Evolutionary conservation across 345 rosid genomes (phyloP), one percentile per base, ranked within the genome.

Genomic region (Sisymbrium irio): DNA sequence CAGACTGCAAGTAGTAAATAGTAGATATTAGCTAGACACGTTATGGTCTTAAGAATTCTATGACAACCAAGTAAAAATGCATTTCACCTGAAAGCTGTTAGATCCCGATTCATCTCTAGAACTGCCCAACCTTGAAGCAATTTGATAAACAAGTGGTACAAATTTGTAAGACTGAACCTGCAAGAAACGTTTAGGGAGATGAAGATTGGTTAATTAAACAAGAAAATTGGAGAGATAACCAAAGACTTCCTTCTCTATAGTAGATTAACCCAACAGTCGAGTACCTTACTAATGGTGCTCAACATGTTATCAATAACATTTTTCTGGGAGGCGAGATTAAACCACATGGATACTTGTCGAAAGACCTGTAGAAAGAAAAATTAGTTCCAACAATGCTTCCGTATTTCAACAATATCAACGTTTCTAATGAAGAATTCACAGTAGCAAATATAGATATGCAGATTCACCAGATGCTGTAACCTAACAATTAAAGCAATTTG

Each of bases 61-160:
- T 11, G 35, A 65, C 8, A 51, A 56, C 36, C 62, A 65, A 50
- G 63, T n/a, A 46, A 22, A 57, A 32, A 27, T 62, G 17, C 30
- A 67, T 20, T 69, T 20, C 78, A 94, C 98, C 95, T 94, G 98
- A 86, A 94, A 91, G 77, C 60, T 82, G 71, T 79, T 87, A 69
- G 87, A 86, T 45, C 88, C 92, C 19, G 19, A 70, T 65, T 80
- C 84, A 77, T 89, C 97, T 81, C 82, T 93, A 65, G 92, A 73
- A 83, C 88, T 74, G 39, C 98, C 97, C 89, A 94, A 79, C 85
- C 98, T 85, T 70, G 98, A 94, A 72, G 98, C 98, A 83, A 94
- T 91, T 84, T 94, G 98, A 79, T 94, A 94, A 25, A 88, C 88
- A 62, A 91, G 83, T 1, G 97, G 97, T 53, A 94, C 81, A 84